Evolutionary conservation across 129 eudicot genomes (phyloP), one percentile per base, ranked within the genome.

Genomic region (Lonicera japonica): DNA sequence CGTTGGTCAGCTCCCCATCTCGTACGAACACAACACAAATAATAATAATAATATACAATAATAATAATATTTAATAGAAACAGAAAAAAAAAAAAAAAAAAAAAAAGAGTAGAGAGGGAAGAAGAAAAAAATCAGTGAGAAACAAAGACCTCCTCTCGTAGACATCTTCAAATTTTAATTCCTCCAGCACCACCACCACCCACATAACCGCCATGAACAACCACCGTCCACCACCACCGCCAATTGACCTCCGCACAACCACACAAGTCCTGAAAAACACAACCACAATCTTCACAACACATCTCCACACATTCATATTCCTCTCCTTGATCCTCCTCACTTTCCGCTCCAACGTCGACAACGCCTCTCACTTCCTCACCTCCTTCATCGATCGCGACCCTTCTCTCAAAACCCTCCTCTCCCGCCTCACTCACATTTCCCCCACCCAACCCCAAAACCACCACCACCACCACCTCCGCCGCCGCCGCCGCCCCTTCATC

Each of bases 351-450:
- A 81, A 85, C 80, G 91, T 87, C 68, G 91, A 85, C 47, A 78
- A 72, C 73, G 88, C 86, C 25, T 66, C 98, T 53, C 74, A 80
- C 79, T 80, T 81, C 60, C 87, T 94, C 72, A 75, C 95, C 56
- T 73, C 95, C 68, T 83, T 81, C 80, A 78, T 87, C 82, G 95
- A 91, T 69, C 81, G 82, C 29, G 90, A 91, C 61, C 95, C 96
- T 4, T 72, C 95, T 8, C 70, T 91, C 11, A 82, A 76, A 74
- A 79, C 96, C 63, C 80, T 94, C 50, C 83, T 91, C 74, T 73
- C 86, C 16, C 91, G 96, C 67, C 72, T 94, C 71, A 89, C n/a
- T n/a, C n/a, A 85, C 64, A 52, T 81, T 63, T 54, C 90, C 70
- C 70, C 73, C 45, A 55, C 23, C 66, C 71, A 25, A 70, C 66